phyloP scores from a whole-genome alignment of 2,329 filamentous ascomycete genomes.

The Cladosporium sp. region DNA sequence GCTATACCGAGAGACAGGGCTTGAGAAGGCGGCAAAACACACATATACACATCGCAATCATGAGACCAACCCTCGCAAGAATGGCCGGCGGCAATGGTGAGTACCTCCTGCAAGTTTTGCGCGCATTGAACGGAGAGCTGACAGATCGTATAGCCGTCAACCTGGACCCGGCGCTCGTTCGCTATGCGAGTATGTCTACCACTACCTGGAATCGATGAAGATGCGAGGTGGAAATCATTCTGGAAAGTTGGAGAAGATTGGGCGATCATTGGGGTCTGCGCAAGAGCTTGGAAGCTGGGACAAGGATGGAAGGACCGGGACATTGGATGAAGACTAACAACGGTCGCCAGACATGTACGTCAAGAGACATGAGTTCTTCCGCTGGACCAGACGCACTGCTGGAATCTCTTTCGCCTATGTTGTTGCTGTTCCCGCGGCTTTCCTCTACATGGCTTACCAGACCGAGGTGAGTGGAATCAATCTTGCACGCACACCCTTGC shows the following conservation, averaged over 20 bases:
- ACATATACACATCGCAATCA: constrained; percentile 18
- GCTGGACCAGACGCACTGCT: constrained; percentile 83
- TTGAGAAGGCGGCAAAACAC: constrained; percentile 11
- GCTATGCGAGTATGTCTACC: constrained; percentile 49
- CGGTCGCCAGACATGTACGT: constrained; percentile 66
- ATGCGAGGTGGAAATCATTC: not conserved
- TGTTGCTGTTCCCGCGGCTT: constrained; percentile 63
- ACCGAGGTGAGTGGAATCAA: constrained; percentile 77
- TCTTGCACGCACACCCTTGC: too few relatives aligned
- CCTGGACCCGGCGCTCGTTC: constrained; percentile 53
- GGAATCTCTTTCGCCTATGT: constrained; percentile 75
- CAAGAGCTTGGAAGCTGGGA: not conserved
- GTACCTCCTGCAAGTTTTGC: constrained; percentile 2
- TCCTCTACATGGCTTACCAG: constrained; percentile 70
- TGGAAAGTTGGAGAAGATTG: not conserved
- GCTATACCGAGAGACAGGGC: constrained; percentile 1
- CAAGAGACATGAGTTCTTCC: constrained; percentile 91
- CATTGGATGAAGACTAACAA: constrained; percentile 5
- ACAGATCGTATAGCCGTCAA: constrained; percentile 38
- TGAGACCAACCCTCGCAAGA: constrained; percentile 28
- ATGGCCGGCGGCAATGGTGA: constrained; percentile 38
- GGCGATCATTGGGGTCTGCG: not conserved
- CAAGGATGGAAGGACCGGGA: not conserved
- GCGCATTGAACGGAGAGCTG: constrained; percentile 15
- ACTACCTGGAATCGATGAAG: constrained; percentile 33